Evolutionary conservation across 306 rosid genomes (phyloP).

Genomic region (Styphnolobium japonicum): DNA sequence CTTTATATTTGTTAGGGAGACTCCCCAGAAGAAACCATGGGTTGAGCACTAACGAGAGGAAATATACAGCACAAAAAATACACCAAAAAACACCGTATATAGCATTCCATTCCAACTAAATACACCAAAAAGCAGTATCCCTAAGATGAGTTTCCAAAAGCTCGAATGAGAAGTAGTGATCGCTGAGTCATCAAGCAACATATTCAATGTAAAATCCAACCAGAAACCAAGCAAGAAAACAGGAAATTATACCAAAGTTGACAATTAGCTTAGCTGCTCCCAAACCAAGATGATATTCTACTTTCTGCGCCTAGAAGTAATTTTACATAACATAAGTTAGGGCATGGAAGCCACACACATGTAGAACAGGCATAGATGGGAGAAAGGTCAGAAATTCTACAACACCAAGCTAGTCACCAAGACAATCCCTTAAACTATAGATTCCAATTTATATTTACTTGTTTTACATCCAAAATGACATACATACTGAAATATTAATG

Average conservation of each 20-base stretch:
- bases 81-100: background rate
- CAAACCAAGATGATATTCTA: background rate
- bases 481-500: background rate
- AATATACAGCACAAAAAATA: background rate
- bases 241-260: background rate
- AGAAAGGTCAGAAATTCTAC: background rate
- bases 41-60: background rate
- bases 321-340: background rate
- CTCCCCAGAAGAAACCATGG: too few species aligned
- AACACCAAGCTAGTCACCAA: background rate
- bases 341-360: background rate
- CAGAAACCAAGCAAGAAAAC: background rate
- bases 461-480: background rate
- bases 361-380: background rate
- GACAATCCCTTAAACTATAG: background rate
- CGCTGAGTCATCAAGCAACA: background rate
- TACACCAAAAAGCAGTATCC: background rate
- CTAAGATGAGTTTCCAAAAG: background rate
- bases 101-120: background rate
- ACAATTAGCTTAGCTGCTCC: background rate
- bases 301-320: background rate
- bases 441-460: background rate
- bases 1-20: background rate
- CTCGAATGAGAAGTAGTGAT: background rate
- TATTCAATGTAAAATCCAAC: background rate